Evolutionary conservation across 148 eudicot genomes (phyloP), one percentile per base, ranked within the genome.

Genomic region (Silene latifolia): DNA sequence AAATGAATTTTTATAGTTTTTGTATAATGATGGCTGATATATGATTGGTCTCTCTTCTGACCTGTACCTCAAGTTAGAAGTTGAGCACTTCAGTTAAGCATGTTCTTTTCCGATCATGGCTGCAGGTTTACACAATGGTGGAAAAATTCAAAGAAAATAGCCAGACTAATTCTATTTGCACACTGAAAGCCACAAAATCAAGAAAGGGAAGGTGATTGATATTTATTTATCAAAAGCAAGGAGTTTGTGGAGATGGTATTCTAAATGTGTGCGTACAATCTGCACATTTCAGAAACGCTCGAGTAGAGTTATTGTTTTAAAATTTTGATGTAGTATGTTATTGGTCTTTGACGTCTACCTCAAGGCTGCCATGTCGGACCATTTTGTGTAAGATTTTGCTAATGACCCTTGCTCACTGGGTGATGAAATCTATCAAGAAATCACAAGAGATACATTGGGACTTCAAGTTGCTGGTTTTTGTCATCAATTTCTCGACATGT

Each of bases 121-220:
- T 86, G 87, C 87, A 94, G 97, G 97, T 89, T 71, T 88, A 88
- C 81, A 79, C 87, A 69, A 94, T 91, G 98, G 76, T 86, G 74
- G 84, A 91, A 83, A 84, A 87, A 46, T 88, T 89, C 81, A 91
- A 87, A 84, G 82, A 88, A 78, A 81, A 75, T 54, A 77, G 67
- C 61, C 60, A 9, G 23, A 24, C 44, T 29, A 70, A 62, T 18
- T 46, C 67, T 75, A 53, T 82, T 69, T 32, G 19, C 79, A 56
- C 62, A 46, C 54, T 63, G 23, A 76, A 79, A 69, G 76, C 83
- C 15, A 63, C 65, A 63, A 88, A 85, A 76, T 72, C 82, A 53
- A 82, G 79, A 77, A 69, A 76, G 81, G 77, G 67, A 73, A 78
- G 72, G 27, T 73, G 57, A 83, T 39, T 18, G 7, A 51, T 63